phyloP scores from a whole-genome alignment of 768 basidiomycete genomes.

The Pulveroboletus sp. region DNA sequence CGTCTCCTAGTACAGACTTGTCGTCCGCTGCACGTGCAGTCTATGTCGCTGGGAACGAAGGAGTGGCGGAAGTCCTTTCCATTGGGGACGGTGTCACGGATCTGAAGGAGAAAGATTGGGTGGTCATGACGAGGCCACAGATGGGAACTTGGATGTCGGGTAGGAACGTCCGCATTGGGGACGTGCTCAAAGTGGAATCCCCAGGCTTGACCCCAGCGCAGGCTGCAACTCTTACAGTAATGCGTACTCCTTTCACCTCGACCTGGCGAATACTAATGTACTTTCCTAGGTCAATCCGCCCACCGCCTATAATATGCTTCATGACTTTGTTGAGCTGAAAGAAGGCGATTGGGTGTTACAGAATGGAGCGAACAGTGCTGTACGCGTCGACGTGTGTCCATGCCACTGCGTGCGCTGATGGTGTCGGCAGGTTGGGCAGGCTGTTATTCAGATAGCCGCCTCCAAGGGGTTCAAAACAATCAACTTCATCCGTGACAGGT shows the following conservation, averaged over 20 bases:
- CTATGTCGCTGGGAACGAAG: constrained; percentile 74
- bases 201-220: constrained; percentile 50
- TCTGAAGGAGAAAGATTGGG: constrained; percentile 62
- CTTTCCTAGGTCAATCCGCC: constrained; percentile 66
- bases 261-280: neutral
- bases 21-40: constrained; percentile 34
- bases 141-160: constrained; percentile 71
- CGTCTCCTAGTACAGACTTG: constrained; percentile 37
- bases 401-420: neutral
- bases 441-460: constrained; percentile 82
- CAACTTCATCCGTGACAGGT: constrained; percentile 77
- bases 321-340: constrained; percentile 57
- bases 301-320: constrained; percentile 80
- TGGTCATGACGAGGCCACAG: constrained; percentile 64
- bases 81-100: constrained; percentile 51
- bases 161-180: constrained; percentile 47
- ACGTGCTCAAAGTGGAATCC: constrained; percentile 58
- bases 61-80: constrained; percentile 59
- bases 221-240: constrained; percentile 72
- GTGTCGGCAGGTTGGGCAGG: constrained; percentile 63
- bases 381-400: constrained; percentile 31
- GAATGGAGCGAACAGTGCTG: constrained; percentile 83
- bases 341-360: constrained; percentile 80
- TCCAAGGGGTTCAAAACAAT: constrained; percentile 67
- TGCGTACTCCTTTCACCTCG: constrained; percentile 13